A percentile compares a stretch with the other conserved stretches of the same genome.
phyloP scores from a whole-genome alignment of 768 basidiomycete species.

The Tricholomella constricta region DNA sequence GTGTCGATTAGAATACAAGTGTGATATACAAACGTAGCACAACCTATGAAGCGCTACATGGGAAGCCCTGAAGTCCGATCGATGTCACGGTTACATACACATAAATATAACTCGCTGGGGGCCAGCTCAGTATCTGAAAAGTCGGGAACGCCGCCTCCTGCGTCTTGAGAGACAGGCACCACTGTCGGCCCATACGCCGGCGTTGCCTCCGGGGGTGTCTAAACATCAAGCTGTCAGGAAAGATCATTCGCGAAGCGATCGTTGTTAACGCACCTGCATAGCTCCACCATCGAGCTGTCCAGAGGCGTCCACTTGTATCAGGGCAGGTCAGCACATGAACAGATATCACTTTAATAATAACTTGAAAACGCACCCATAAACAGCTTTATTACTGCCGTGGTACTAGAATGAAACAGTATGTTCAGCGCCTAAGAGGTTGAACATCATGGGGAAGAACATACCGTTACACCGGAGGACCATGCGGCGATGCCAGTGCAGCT shows the following conservation, averaged over 20 bases:
- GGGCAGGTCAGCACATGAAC: neutral
- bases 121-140: conserved; percentile 5
- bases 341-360: neutral
- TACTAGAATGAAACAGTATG: neutral
- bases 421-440: neutral
- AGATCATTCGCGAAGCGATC: neutral
- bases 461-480: conserved; percentile 2
- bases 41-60: neutral
- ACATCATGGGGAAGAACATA: neutral
- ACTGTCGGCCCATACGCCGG: conserved; percentile 12
- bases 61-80: neutral
- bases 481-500: conserved; percentile 1
- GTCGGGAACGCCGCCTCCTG: conserved; percentile 2
- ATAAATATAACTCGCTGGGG: neutral
- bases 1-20: neutral
- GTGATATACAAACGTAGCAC: neutral
- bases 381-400: neutral
- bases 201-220: conserved; percentile 9
- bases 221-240: neutral
- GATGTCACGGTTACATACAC: neutral
- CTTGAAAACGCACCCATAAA: neutral
- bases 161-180: conserved; percentile 5
- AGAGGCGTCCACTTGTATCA: conserved; percentile 6
- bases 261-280: conserved; percentile 7
- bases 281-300: conserved; percentile 13